Evolutionary conservation across 768 basidiomycete genomes (phyloP).

Genomic region (Rubroboletus pulcherrimus): DNA sequence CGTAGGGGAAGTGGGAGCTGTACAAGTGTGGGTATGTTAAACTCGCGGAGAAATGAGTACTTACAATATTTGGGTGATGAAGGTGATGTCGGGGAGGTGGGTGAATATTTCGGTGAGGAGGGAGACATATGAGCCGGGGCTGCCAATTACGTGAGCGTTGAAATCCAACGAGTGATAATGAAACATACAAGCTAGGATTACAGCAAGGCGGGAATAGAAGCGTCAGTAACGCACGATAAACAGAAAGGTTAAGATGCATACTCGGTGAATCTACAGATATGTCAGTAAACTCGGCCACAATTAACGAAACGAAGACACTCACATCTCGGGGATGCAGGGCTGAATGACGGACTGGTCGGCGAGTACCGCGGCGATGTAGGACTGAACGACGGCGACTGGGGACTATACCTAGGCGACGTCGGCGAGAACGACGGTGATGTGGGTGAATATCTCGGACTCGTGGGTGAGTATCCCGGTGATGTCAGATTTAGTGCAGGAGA

Average conservation of each 20-base stretch:
- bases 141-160: slow-evolving; percentile 25
- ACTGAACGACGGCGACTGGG: slow-evolving; percentile 86
- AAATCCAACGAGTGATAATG: neutral
- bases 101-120: slow-evolving; percentile 89
- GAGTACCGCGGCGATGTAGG: slow-evolving; percentile 89
- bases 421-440: slow-evolving; percentile 85
- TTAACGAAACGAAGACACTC: slow-evolving; percentile 31
- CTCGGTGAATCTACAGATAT: slow-evolving; percentile 67
- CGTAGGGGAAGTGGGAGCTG: slow-evolving; percentile 82
- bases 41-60: slow-evolving; percentile 24
- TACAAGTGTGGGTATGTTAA: slow-evolving; percentile 11
- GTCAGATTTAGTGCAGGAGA: slow-evolving; percentile 80
- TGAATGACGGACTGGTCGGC: slow-evolving; percentile 88
- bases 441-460: slow-evolving; percentile 82
- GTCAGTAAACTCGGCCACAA: neutral
- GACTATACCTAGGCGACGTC: slow-evolving; percentile 80
- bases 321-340: slow-evolving; percentile 91
- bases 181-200: slow-evolving; percentile 57
- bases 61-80: slow-evolving; percentile 90
- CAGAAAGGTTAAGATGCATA: slow-evolving; percentile 38
- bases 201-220: neutral
- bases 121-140: slow-evolving; percentile 84
- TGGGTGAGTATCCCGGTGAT: slow-evolving; percentile 64
- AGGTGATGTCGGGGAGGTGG: slow-evolving; percentile 89
- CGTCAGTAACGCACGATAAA: slow-evolving; percentile 23